Percentiles rank a stretch among this genome's conserved stretches.
Evolutionary conservation across 192 early-diverging fungal species (phyloP).

Genomic region (Funneliformis geosporum): DNA sequence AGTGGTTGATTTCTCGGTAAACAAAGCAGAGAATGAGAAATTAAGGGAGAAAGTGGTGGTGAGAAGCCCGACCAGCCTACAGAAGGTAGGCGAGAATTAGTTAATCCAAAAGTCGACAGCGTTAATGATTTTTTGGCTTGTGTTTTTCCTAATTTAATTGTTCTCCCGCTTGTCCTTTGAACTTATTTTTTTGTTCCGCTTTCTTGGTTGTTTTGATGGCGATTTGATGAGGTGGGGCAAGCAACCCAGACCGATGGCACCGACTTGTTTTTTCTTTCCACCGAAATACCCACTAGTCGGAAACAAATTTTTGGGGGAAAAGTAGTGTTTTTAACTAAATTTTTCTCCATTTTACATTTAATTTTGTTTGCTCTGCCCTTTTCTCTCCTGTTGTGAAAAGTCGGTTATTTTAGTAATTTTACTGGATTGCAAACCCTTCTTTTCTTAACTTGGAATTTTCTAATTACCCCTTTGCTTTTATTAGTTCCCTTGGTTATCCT

Average conservation of each 20-base stretch:
- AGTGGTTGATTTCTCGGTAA: neutral
- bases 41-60: neutral
- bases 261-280: slow-evolving; percentile 21
- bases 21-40: neutral
- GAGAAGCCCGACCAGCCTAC: neutral
- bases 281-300: slow-evolving; percentile 27
- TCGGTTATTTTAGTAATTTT: slow-evolving; percentile 21
- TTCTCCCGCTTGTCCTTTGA: neutral
- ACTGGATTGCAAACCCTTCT: slow-evolving; percentile 10
- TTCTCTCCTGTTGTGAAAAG: slow-evolving; percentile 14
- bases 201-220: neutral
- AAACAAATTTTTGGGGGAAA: slow-evolving; percentile 24
- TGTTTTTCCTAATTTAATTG: slow-evolving; percentile 4
- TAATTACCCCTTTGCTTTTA: slow-evolving; percentile 8
- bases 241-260: slow-evolving; percentile 12
- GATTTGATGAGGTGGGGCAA: slow-evolving; percentile 9
- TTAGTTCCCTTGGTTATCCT: slow-evolving; percentile 8
- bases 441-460: slow-evolving; percentile 17
- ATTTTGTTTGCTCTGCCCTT: slow-evolving; percentile 8
- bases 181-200: neutral
- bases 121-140: slow-evolving; percentile 21
- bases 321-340: slow-evolving; percentile 15
- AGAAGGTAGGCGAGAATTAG: neutral
- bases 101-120: slow-evolving; percentile 8
- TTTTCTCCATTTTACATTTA: neutral